phyloP scores from a whole-genome alignment of 106 monocot species.

The Phalaenopsis equestris region DNA sequence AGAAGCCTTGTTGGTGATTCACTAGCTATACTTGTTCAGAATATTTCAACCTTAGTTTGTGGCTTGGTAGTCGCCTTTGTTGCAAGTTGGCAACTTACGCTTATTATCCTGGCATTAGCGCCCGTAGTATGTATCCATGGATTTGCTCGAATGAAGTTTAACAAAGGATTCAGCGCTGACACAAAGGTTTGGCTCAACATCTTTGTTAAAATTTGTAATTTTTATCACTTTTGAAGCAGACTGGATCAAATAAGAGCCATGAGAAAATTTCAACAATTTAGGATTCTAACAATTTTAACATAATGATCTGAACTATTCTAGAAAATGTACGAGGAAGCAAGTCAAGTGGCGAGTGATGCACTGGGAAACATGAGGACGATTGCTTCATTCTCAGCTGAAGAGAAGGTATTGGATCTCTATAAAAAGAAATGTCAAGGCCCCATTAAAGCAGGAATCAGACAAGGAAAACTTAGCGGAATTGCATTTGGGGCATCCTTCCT shows the following conservation, averaged over 20 bases:
- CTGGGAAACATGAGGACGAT: conserved; percentile 60
- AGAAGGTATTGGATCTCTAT: conserved; percentile 52
- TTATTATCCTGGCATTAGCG: conserved; percentile 46
- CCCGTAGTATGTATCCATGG: conserved; percentile 51
- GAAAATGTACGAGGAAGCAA: conserved; percentile 70
- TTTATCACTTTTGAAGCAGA: background rate
- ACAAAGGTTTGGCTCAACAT: conserved; percentile 34
- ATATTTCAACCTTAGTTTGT: conserved; percentile 31
- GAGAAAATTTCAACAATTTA: too few relatives aligned
- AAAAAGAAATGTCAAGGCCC: conserved; percentile 58
- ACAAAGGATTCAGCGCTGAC: conserved; percentile 46
- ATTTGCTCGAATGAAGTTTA: conserved; percentile 36
- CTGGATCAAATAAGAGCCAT: too few relatives aligned
- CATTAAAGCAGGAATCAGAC: conserved; percentile 33
- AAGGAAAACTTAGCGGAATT: conserved; percentile 45
- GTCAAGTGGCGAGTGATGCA: conserved; percentile 64
- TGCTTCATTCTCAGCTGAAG: conserved; percentile 56
- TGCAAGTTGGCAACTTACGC: conserved; percentile 47
- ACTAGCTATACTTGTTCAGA: conserved; percentile 46
- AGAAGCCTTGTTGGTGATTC: conserved; percentile 54
- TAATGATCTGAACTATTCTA: conserved; percentile 5
- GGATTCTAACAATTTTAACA: too few relatives aligned
- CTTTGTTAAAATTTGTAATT: background rate
- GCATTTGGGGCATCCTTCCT: conserved; percentile 48
- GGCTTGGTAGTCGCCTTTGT: conserved; percentile 45